Conservation (phyloP, 2,329 filamentous ascomycete species). For the Stachybotrys chlorohalonatus region DNA sequence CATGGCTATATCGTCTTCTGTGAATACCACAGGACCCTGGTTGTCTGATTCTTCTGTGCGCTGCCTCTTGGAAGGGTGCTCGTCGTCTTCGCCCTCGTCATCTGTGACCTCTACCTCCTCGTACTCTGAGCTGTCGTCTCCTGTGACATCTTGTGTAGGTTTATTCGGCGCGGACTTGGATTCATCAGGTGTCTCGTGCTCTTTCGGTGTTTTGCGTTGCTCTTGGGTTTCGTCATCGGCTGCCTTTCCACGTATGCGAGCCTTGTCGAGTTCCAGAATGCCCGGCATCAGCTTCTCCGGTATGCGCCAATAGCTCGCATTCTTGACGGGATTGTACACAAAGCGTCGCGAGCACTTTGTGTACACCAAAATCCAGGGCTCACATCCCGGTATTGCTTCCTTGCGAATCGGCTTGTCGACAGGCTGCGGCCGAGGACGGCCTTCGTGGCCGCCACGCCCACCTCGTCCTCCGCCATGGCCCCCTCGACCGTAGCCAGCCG, state of each 20-base stretch:
- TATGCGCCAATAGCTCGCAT: constrained; percentile 91
- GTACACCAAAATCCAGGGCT: constrained; percentile 86
- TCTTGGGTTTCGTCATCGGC: constrained; percentile 11
- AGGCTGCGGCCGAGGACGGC: constrained; percentile 57
- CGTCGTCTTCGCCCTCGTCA: constrained; percentile 34
- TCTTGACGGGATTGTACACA: constrained; percentile 78
- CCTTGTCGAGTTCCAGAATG: constrained; percentile 64
- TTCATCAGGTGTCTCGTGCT: constrained; percentile 10
- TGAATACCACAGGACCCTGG: constrained; percentile 63
- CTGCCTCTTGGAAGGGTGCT: constrained; percentile 52
- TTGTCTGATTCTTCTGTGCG: constrained; percentile 47
- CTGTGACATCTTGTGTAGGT: constrained; percentile 5
- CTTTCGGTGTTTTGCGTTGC: constrained; percentile 3
- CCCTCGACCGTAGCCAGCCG: constrained; percentile 24
- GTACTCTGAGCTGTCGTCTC: constrained; percentile 57
- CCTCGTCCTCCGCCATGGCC: constrained; percentile 18
- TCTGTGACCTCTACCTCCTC: constrained; percentile 58
- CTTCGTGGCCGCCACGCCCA: constrained; percentile 41
- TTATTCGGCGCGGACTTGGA: constrained; percentile 1
- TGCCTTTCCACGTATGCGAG: constrained; percentile 54
- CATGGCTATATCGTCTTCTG: constrained; percentile 88
- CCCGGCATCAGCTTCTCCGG: constrained; percentile 77
- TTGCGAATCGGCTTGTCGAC: constrained; percentile 75
- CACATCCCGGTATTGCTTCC: constrained; percentile 67
- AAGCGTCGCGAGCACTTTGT: constrained; percentile 87